These are phyloP conservation scores for Arthrobotrys sphaeroides DNA, from an alignment of 2,329 filamentous ascomycete genomes.

Conservation along the genomic window DNA sequence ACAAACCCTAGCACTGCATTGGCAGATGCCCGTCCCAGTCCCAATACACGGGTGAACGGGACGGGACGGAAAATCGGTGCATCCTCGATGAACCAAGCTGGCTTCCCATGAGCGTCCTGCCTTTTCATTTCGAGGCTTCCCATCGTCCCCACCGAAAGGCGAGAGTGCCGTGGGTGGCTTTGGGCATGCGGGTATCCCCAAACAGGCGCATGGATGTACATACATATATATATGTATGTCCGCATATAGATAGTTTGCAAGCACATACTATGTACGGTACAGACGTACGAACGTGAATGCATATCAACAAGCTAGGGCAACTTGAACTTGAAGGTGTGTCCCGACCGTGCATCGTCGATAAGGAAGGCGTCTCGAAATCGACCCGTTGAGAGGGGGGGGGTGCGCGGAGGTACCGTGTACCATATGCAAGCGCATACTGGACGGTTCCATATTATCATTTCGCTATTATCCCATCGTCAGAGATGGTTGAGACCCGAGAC, in stretches of 20 bases:
- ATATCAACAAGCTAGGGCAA: not conserved
- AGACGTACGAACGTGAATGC: not conserved
- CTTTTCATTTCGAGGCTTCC: conserved; percentile 1
- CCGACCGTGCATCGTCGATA: not conserved
- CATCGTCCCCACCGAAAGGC: conserved; percentile 7
- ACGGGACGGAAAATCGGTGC: conserved; percentile 53
- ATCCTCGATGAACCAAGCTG: conserved; percentile 50
- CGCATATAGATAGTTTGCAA: no score
- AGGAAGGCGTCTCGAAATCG: not conserved
- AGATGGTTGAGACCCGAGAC: conserved; percentile 3
- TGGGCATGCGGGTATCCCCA: not conserved
- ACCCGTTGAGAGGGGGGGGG: not conserved
- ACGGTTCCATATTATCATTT: no score
- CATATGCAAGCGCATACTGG: no score
- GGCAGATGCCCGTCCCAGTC: conserved; percentile 52
- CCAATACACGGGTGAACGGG: conserved; percentile 53
- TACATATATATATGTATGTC: not conserved
- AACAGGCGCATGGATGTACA: not conserved
- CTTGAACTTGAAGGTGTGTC: not conserved
- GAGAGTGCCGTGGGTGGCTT: conserved; percentile 18
- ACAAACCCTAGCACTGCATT: conserved; percentile 34
- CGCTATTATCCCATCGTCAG: not conserved
- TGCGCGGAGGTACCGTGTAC: not conserved
- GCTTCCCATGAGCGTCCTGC: not conserved
- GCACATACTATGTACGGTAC: not conserved